Conservation (phyloP, 2,329 filamentous ascomycete species). For the Pseudogymnoascus pannorum region DNA sequence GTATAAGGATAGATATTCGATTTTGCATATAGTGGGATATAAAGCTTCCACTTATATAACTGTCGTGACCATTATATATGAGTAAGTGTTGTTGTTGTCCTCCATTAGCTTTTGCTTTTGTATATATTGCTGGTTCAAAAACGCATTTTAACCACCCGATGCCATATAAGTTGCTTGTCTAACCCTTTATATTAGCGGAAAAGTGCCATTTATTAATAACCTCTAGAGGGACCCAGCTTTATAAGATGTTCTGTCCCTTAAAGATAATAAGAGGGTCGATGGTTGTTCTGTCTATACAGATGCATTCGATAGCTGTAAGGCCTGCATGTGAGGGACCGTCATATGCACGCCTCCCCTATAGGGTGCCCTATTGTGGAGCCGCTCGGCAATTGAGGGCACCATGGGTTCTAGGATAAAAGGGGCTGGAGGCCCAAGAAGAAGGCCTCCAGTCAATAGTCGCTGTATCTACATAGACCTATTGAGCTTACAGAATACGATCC, state of each 20-base stretch:
- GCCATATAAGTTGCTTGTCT: not conserved
- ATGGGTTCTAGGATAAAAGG: too few relatives aligned
- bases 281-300: not conserved
- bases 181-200: not conserved
- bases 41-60: constrained; percentile 12
- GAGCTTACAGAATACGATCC: too few relatives aligned
- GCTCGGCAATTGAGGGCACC: too few relatives aligned
- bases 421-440: too few relatives aligned
- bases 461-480: too few relatives aligned
- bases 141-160: not conserved
- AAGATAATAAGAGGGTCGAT: not conserved
- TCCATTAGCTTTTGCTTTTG: not conserved
- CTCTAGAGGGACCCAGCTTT: too few relatives aligned
- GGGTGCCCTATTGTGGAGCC: too few relatives aligned
- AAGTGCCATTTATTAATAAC: not conserved
- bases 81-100: not conserved
- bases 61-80: constrained; percentile 10
- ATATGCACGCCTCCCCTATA: too few relatives aligned
- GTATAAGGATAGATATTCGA: constrained; percentile 12
- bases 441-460: too few relatives aligned
- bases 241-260: too few relatives aligned
- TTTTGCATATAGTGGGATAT: constrained; percentile 11
- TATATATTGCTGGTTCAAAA: not conserved
- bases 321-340: too few relatives aligned
- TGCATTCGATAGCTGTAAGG: not conserved